phyloP scores from a whole-genome alignment of 306 rosid genomes.

The Ormosia semicastrata region DNA sequence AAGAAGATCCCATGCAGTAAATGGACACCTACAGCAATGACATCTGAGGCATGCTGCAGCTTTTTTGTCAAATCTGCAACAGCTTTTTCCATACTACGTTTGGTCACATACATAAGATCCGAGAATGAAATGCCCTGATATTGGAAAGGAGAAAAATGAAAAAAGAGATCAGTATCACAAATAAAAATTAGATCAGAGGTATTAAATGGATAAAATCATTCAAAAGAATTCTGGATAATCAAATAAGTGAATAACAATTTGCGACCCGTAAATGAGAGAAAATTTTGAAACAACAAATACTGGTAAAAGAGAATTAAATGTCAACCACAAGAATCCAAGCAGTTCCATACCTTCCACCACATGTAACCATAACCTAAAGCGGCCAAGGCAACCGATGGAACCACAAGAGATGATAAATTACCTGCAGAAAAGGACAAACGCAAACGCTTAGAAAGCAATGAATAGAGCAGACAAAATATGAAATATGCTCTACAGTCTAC shows the following conservation, averaged over 20 bases:
- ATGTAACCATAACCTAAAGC: slow-evolving; percentile 91
- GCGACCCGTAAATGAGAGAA: not conserved
- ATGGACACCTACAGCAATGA: slow-evolving; percentile 72
- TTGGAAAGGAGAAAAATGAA: slow-evolving; percentile 12
- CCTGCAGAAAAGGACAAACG: slow-evolving; percentile 45
- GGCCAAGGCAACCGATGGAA: slow-evolving; percentile 84
- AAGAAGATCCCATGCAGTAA: slow-evolving; percentile 7
- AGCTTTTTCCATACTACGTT: slow-evolving; percentile 81
- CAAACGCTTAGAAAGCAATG: not conserved
- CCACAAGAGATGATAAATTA: slow-evolving; percentile 60
- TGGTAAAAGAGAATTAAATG: not conserved
- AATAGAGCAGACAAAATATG: not conserved
- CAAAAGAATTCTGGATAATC: not conserved
- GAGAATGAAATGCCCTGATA: slow-evolving; percentile 82
- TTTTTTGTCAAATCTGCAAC: slow-evolving; percentile 79
- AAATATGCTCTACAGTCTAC: not conserved
- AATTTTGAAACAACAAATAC: slow-evolving; percentile 2
- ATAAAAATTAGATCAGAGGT: not conserved
- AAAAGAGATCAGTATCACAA: not conserved
- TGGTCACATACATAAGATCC: slow-evolving; percentile 94
- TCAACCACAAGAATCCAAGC: not conserved
- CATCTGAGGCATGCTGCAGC: slow-evolving; percentile 80
- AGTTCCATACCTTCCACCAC: slow-evolving; percentile 85
- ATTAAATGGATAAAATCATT: slow-evolving; percentile 8
- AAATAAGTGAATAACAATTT: not conserved